phyloP scores from a whole-genome alignment of 257 asterid species.

The Solanum corneliomulleri region DNA sequence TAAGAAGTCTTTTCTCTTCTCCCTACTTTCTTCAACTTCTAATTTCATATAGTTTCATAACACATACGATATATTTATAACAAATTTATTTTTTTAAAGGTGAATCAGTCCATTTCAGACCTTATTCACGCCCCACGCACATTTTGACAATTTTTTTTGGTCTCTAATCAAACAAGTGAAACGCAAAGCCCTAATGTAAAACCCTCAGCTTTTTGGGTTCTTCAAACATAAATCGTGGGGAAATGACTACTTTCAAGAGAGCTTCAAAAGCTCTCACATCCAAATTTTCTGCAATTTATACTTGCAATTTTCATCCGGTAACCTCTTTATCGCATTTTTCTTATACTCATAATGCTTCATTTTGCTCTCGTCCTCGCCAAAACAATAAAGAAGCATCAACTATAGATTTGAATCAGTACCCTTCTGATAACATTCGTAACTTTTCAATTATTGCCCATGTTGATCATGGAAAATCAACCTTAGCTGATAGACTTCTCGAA shows the following conservation, averaged over 20 bases:
- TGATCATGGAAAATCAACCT: constrained; percentile 97
- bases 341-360: constrained; percentile 46
- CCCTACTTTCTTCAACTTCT: too few relatives aligned
- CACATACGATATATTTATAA: too few relatives aligned
- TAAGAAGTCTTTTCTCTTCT: too few relatives aligned
- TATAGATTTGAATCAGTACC: constrained; percentile 61
- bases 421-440: constrained; percentile 75
- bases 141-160: background rate
- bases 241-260: constrained; percentile 39
- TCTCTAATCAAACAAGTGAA: background rate
- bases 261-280: constrained; percentile 29
- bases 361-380: constrained; percentile 63
- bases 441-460: constrained; percentile 96
- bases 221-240: background rate
- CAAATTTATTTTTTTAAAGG: background rate
- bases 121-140: background rate
- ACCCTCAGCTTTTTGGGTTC: background rate
- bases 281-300: constrained; percentile 7
- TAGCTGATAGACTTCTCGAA: constrained; percentile 97
- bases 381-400: constrained; percentile 26
- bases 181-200: background rate
- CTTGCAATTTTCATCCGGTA: background rate
- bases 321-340: constrained; percentile 5
- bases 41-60: too few relatives aligned
- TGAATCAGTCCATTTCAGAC: background rate